Percentiles rank a stretch among this genome's conserved stretches.
Conservation (phyloP, 2,329 filamentous ascomycete genomes). For the Ilyonectria sp. region DNA sequence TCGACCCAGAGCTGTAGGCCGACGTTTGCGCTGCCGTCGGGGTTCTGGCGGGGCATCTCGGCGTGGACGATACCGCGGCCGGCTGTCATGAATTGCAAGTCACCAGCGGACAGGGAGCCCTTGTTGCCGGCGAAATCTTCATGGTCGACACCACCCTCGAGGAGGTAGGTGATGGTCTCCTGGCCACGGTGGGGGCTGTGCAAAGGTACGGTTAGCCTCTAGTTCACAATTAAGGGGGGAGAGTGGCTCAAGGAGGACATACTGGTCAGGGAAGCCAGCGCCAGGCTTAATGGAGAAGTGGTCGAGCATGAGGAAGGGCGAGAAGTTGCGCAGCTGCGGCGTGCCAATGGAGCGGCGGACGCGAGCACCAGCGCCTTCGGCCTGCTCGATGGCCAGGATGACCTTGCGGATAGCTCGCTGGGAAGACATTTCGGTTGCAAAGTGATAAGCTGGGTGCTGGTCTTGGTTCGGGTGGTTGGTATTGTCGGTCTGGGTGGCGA, state of each 20-base stretch:
- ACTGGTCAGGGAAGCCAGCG: slow-evolving; percentile 91
- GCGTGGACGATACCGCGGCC: slow-evolving; percentile 93
- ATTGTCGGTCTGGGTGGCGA: slow-evolving; percentile 13
- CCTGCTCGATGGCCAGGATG: slow-evolving; percentile 87
- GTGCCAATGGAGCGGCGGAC: slow-evolving; percentile 93
- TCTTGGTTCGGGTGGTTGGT: slow-evolving; percentile 28
- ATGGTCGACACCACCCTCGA: slow-evolving; percentile 89
- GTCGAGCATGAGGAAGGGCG: slow-evolving; percentile 96
- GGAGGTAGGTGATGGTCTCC: slow-evolving; percentile 89
- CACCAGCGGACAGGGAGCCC: slow-evolving; percentile 88
- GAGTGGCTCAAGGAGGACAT: slow-evolving; percentile 35
- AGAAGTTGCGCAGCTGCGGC: slow-evolving; percentile 85
- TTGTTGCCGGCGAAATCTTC: slow-evolving; percentile 91
- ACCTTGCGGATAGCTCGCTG: slow-evolving; percentile 85
- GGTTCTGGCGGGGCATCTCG: slow-evolving; percentile 90
- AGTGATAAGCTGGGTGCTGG: slow-evolving; percentile 39
- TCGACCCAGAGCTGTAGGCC: slow-evolving; percentile 98
- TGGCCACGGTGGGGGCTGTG: slow-evolving; percentile 79
- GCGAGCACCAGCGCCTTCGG: slow-evolving; percentile 89
- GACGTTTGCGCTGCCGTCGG: slow-evolving; percentile 82
- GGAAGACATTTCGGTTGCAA: slow-evolving; percentile 71
- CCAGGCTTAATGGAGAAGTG: slow-evolving; percentile 87
- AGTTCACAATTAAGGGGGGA: background rate
- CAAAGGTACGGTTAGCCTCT: slow-evolving; percentile 9
- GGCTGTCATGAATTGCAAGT: slow-evolving; percentile 98